Conservation (phyloP, 2,329 filamentous ascomycete species). For the Penicillium sp. region DNA sequence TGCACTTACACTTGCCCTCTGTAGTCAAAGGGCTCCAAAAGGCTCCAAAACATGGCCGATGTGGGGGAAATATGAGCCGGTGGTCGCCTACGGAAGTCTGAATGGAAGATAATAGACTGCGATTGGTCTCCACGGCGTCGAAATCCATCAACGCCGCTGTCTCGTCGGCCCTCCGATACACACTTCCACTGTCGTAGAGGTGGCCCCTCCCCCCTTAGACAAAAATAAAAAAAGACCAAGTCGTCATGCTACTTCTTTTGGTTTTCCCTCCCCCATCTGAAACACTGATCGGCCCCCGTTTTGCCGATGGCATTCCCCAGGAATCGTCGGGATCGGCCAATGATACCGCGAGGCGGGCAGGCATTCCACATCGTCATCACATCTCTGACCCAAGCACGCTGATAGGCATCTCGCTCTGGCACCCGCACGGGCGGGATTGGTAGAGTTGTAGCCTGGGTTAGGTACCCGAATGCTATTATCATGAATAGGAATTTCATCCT, state of each 20-base stretch:
- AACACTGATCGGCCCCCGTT: conserved; percentile 24
- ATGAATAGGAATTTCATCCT: not conserved
- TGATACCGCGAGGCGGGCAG: conserved; percentile 13
- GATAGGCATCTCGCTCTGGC: conserved; percentile 12
- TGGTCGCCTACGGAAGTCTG: conserved; percentile 22
- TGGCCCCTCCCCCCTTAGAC: too few relatives aligned
- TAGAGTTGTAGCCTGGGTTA: not conserved
- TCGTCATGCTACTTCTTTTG: conserved; percentile 4
- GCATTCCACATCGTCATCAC: conserved; percentile 28
- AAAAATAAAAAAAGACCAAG: too few relatives aligned
- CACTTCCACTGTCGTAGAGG: too few relatives aligned
- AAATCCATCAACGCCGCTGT: conserved; percentile 14
- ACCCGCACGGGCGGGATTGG: not conserved
- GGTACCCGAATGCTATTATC: not conserved
- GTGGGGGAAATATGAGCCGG: conserved; percentile 26
- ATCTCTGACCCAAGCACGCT: conserved; percentile 16
- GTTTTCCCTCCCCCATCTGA: conserved; percentile 20
- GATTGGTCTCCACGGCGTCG: too few relatives aligned
- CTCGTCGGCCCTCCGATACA: too few relatives aligned
- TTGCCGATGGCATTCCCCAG: conserved; percentile 28
- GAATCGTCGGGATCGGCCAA: conserved; percentile 24
- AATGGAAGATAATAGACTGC: conserved; percentile 23
- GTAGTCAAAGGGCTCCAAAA: too few relatives aligned
- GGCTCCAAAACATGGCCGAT: conserved; percentile 16
- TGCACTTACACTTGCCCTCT: too few relatives aligned